A percentile compares a stretch with the other conserved stretches of the same genome.
phyloP scores from a whole-genome alignment of 768 basidiomycete species.

The Hygrophoropsis aurantiaca region DNA sequence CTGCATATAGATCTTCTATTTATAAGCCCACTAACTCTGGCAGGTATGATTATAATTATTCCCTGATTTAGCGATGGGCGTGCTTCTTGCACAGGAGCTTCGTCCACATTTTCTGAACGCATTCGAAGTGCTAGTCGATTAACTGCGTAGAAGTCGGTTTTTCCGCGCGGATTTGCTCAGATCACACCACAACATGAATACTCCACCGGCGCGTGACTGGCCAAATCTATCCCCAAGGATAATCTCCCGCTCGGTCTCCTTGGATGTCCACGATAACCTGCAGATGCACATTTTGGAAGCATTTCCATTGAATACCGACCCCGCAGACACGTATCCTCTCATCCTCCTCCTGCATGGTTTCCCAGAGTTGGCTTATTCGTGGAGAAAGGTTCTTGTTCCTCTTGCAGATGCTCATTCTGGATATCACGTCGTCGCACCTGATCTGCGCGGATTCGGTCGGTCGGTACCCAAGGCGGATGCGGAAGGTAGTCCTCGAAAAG shows the following conservation, averaged over 20 bases:
- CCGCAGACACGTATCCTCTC: conserved; percentile 35
- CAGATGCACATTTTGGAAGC: conserved; percentile 52
- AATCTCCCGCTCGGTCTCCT: conserved; percentile 37
- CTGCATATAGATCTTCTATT: too few relatives aligned
- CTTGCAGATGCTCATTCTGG: conserved; percentile 42
- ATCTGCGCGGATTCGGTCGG: conserved; percentile 56
- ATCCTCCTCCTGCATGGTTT: conserved; percentile 65
- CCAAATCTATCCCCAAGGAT: conserved; percentile 29
- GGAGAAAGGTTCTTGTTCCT: conserved; percentile 57
- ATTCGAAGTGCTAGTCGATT: too few relatives aligned
- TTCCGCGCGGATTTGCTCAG: too few relatives aligned
- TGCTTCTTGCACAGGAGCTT: too few relatives aligned
- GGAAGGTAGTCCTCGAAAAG: conserved; percentile 13
- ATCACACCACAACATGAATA: background rate
- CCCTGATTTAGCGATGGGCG: too few relatives aligned
- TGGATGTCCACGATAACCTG: conserved; percentile 46
- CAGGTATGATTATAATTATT: too few relatives aligned
- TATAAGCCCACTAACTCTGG: too few relatives aligned
- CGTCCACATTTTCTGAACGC: too few relatives aligned
- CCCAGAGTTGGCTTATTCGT: conserved; percentile 66
- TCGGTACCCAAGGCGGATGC: conserved; percentile 22
- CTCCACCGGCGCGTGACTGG: conserved; percentile 4
- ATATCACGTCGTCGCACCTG: conserved; percentile 63
- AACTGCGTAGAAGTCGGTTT: too few relatives aligned
- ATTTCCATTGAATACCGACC: conserved; percentile 20